Conservation (phyloP, 2,329 filamentous ascomycete genomes). For the Bretziella fagacearum region DNA sequence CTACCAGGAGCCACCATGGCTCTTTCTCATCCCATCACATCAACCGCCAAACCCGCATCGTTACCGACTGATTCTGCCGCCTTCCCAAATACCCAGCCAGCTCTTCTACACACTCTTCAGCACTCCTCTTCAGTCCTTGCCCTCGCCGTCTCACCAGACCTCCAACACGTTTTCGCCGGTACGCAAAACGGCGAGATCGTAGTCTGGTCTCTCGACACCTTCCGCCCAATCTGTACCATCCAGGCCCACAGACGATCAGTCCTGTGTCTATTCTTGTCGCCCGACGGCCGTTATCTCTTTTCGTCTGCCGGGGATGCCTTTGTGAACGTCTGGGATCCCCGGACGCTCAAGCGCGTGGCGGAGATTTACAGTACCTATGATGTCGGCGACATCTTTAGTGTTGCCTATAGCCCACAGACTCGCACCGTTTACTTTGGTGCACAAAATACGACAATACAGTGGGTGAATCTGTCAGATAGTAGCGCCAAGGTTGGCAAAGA, state of each 20-base stretch:
- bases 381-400: slow-evolving; percentile 87
- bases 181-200: slow-evolving; percentile 88
- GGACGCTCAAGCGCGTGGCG: slow-evolving; percentile 58
- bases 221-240: slow-evolving; percentile 59
- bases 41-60: background rate
- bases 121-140: slow-evolving; percentile 69
- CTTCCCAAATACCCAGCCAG: slow-evolving; percentile 3
- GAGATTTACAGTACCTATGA: slow-evolving; percentile 90
- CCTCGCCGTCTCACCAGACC: slow-evolving; percentile 60
- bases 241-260: slow-evolving; percentile 87
- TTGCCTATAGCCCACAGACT: slow-evolving; percentile 66
- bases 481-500: slow-evolving; percentile 41
- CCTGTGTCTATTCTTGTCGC: slow-evolving; percentile 65
- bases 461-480: slow-evolving; percentile 59
- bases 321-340: slow-evolving; percentile 83
- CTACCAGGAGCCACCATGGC: background rate
- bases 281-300: slow-evolving; percentile 60
- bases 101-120: slow-evolving; percentile 55
- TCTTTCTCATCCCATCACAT: background rate
- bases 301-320: slow-evolving; percentile 88
- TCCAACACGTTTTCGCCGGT: slow-evolving; percentile 73
- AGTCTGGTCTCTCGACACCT: slow-evolving; percentile 79
- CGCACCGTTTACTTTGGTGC: slow-evolving; percentile 81
- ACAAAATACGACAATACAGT: slow-evolving; percentile 90
- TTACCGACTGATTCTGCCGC: slow-evolving; percentile 3